Percentiles rank a stretch among this genome's conserved stretches.
Evolutionary conservation across 129 eudicot species (phyloP).

Genomic region (Centella asiatica): DNA sequence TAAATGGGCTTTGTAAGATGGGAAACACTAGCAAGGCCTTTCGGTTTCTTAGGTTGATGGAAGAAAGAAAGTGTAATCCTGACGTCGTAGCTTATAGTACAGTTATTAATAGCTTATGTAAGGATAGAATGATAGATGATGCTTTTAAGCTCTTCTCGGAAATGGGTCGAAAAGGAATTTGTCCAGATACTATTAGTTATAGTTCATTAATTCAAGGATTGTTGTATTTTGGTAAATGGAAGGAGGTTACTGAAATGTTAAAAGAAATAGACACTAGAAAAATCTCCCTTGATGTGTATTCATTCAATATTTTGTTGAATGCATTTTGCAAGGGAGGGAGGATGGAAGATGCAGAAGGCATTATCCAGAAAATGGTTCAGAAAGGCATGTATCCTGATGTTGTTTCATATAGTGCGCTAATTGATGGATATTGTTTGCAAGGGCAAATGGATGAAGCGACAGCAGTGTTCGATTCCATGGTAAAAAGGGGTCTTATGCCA

Average conservation of each 20-base stretch:
- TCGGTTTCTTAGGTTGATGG: background rate
- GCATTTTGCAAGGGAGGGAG: background rate
- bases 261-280: background rate
- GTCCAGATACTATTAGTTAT: background rate
- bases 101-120: background rate
- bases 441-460: slow-evolving; percentile 10
- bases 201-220: slow-evolving; percentile 5
- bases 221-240: background rate
- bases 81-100: background rate
- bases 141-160: background rate
- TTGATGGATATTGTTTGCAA: slow-evolving; percentile 8
- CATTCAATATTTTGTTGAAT: background rate
- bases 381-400: slow-evolving; percentile 6
- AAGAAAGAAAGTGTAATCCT: background rate
- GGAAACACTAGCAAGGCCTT: slow-evolving; percentile 14
- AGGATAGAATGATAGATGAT: slow-evolving; percentile 7
- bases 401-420: background rate
- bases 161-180: background rate
- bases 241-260: background rate
- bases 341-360: background rate
- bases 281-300: background rate
- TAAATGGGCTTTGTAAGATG: slow-evolving; percentile 22
- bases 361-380: background rate
- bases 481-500: background rate
- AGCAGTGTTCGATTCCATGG: background rate